A percentile compares a stretch with the other conserved stretches of the same genome.
phyloP scores from a whole-genome alignment of 1,284 basidiomycete species.

The Tremellales sp. region DNA sequence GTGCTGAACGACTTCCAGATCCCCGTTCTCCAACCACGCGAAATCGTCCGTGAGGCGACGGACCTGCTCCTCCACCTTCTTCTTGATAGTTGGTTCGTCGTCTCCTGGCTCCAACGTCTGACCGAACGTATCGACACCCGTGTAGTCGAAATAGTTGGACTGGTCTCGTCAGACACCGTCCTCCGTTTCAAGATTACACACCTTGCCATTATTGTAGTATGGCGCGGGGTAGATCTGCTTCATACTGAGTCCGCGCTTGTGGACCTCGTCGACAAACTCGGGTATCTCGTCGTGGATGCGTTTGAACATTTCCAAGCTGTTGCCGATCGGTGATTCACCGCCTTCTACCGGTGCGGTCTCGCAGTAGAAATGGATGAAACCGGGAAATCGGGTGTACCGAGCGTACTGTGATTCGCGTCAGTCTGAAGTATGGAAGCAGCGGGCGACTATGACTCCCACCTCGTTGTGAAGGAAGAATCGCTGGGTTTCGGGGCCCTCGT shows the following conservation, averaged over 20 bases:
- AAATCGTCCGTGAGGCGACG: constrained; percentile 13
- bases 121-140: constrained; percentile 14
- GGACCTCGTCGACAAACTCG: constrained; percentile 13
- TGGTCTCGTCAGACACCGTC: constrained; percentile 2
- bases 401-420: not conserved
- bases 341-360: constrained; percentile 6
- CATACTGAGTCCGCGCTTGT: constrained; percentile 7
- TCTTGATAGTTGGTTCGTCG: constrained; percentile 4
- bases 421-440: not conserved
- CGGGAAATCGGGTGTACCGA: constrained; percentile 18
- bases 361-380: constrained; percentile 17
- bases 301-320: constrained; percentile 12
- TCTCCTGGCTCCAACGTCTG: constrained; percentile 12
- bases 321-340: constrained; percentile 17
- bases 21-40: constrained; percentile 14
- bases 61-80: constrained; percentile 15
- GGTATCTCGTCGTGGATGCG: constrained; percentile 15
- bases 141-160: constrained; percentile 9
- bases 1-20: constrained; percentile 10
- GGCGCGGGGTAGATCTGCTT: constrained; percentile 3
- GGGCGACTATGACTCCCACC: not conserved
- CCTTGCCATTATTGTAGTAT: constrained; percentile 1
- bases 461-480: constrained; percentile 21
- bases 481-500: constrained; percentile 11
- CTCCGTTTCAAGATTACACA: constrained; percentile 7